A percentile compares a stretch with the other conserved stretches of the same genome.
These are phyloP conservation scores for Beauveria australis DNA, from an alignment of 2,329 filamentous ascomycete species.

Conservation along the genomic window DNA sequence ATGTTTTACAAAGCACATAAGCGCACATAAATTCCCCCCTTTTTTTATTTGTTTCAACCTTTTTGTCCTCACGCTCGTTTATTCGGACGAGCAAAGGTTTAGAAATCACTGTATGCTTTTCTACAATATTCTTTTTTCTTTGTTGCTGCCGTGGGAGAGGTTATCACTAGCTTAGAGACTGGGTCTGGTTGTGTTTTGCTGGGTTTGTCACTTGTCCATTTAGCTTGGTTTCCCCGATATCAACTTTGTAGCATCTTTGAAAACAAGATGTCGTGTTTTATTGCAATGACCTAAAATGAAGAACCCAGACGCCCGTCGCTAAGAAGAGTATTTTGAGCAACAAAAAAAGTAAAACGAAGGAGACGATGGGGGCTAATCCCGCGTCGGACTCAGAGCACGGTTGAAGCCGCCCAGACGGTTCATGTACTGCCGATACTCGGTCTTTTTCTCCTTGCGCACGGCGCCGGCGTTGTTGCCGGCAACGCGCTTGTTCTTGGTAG, in stretches of 20 bases:
- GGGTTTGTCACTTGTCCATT: too few species aligned
- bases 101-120: not conserved
- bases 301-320: not conserved
- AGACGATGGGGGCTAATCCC: slow-evolving; percentile 18
- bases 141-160: too few species aligned
- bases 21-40: not conserved
- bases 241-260: too few species aligned
- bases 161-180: too few species aligned
- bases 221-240: too few species aligned
- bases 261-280: too few species aligned
- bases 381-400: slow-evolving; percentile 57
- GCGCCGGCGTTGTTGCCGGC: slow-evolving; percentile 77
- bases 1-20: slow-evolving; percentile 22
- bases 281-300: too few species aligned
- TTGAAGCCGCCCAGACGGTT: slow-evolving; percentile 79
- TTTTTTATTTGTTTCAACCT: not conserved
- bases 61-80: not conserved
- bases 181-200: too few species aligned
- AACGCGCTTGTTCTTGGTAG: slow-evolving; percentile 84
- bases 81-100: not conserved
- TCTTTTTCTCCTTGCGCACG: slow-evolving; percentile 87
- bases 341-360: too few species aligned
- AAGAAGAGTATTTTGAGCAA: not conserved
- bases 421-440: slow-evolving; percentile 95
- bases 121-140: not conserved